Base-by-base conservation (phyloP, 441 rosid species). In the Biscutella auriculata region DNA sequence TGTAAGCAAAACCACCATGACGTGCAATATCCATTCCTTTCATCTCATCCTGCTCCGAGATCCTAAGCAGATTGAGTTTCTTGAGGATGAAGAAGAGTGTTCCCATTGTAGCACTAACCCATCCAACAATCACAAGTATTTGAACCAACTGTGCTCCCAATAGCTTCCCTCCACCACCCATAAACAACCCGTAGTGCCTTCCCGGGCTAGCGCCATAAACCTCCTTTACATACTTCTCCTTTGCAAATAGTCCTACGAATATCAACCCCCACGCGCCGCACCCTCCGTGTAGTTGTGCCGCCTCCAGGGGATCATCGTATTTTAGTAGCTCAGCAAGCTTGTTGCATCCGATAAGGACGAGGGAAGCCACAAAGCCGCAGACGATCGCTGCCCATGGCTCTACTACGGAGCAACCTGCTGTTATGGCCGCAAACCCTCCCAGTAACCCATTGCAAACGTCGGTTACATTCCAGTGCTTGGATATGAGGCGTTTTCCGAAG, bases 31-130 rank as follows among this genome's bases (percentile, higher is more conserved):
- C 97, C 97, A 89, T 82, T 28, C 93, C 95, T 40, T 82, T 70
- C 86, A 78, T 71, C 72, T 89, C 97, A 63, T 86, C 88, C n/a
- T 81, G 76, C 0, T 76, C 36, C 5, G 97, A 88, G 48, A 88
- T 82, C 68, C 97, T 52, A 44, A 88, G 50, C 11, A 84, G 72
- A 33, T 70, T 70, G 0, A 88, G 77, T 54, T 69, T 77, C 17
- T 77, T 73, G 3, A 88, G 84, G 0, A 79, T 14, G 7, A 42
- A 79, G 48, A 88, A 88, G 63, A 88, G 59, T 6, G 88, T 73
- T 4, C 97, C 93, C 97, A 88, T 88, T 2, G 93, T 84, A 0
- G 75, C 90, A 57, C 88, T 86, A n/a, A 88, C 97, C 88, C 89
- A 86, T 42, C 90, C 95, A 1, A 49, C 51, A 9, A 88, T 77